Conservation (phyloP, 345 rosid species). For the Corymbia maculata region DNA sequence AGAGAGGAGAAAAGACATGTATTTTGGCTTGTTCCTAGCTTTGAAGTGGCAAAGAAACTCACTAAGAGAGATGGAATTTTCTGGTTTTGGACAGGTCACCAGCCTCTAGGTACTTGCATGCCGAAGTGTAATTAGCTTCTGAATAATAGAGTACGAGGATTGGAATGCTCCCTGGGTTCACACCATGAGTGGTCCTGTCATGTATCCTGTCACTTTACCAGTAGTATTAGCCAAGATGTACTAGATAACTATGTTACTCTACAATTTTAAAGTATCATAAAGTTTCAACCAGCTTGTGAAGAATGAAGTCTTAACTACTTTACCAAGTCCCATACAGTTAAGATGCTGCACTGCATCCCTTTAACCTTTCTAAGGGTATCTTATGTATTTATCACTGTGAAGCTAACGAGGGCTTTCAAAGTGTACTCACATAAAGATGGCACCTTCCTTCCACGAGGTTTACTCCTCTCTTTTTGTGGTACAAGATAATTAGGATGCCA, state of each 20-base stretch:
- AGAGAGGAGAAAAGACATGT: background rate
- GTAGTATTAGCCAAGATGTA: background rate
- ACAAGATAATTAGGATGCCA: background rate
- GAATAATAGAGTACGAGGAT: background rate
- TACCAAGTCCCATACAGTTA: background rate
- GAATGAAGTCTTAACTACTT: background rate
- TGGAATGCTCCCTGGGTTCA: background rate
- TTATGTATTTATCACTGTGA: background rate
- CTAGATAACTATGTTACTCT: background rate
- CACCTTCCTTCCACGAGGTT: background rate
- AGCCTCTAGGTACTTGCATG: background rate
- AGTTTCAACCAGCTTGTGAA: background rate
- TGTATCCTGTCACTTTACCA: background rate
- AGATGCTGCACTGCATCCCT: background rate
- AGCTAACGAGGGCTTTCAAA: background rate
- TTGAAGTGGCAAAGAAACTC: background rate
- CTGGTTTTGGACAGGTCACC: background rate
- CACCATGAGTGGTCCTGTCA: background rate
- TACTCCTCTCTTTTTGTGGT: background rate
- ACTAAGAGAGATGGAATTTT: background rate
- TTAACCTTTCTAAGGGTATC: background rate
- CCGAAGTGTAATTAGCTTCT: background rate
- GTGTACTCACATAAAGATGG: background rate
- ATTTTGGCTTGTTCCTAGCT: background rate
- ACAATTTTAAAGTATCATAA: background rate